Base-by-base conservation (phyloP, 192 early-diverging fungal genomes). In the Piromyces finnis region DNA sequence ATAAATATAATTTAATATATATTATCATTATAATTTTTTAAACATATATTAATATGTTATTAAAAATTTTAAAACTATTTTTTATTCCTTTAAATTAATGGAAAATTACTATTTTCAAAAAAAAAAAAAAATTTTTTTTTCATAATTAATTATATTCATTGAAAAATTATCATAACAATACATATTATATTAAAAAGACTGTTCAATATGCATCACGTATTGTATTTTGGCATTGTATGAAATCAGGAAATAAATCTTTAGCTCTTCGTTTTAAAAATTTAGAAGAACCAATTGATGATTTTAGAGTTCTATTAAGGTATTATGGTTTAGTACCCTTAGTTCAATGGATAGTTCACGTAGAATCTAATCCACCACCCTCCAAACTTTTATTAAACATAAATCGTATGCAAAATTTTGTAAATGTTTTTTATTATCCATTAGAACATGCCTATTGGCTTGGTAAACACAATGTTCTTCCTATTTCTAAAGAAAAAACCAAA, bases 191-290 rank as follows among this genome's bases (percentile, higher is more conserved):
- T n/a, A n/a, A n/a, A n/a, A n/a, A 96, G 96, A 87, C 95, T 41
- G 86, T 95, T 51, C 94, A 96, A 88, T 99, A 97, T 85, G 89
- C 90, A 84, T 94, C 94, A 78, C 97, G 97, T 87, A 90, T 99
- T 79, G 79, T 97, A 11, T 90, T 94, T 77, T 95, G 94, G 93
- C 87, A 88, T 79, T 86, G 92, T 68, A 87, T 91, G 80, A 87
- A 88, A 84, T 84, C 85, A 28, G 86, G 89, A 29, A 84, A 85
- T 29, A 86, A 86, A 30, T 89, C 91, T 18, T 84, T 92, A 16
- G 93, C 93, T 12, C 82, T 89, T 82, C 91, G 93, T 29, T 87
- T 98, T 83, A 83, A 84, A 78, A 94, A 95, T 86, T 85, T 99
- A 79, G 90, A 94, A 79, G 87, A 86, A 14, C 95, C 96, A n/a